Percentiles rank a stretch among this genome's conserved stretches.
These are phyloP conservation scores for Diaporthe nobilis DNA, from an alignment of 2,329 filamentous ascomycete species.

Conservation along the genomic window DNA sequence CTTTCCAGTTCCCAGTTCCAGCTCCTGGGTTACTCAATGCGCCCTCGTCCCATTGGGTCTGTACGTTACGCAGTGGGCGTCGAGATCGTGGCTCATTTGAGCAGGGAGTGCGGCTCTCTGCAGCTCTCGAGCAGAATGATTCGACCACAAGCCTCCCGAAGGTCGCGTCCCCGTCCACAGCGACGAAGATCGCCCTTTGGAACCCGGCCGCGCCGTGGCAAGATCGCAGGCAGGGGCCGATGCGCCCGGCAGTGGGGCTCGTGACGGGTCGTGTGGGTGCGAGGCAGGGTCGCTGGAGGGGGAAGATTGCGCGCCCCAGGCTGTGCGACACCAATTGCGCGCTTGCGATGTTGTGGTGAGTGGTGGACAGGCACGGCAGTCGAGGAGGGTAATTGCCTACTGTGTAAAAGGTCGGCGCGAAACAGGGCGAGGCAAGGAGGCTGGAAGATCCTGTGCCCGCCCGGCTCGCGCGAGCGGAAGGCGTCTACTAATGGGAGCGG, in stretches of 20 bases:
- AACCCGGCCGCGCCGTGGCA: conserved; percentile 9
- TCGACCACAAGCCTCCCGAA: conserved; percentile 49
- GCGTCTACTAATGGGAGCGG: conserved; percentile 33
- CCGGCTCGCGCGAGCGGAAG: conserved; percentile 37
- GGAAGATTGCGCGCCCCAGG: conserved; percentile 9
- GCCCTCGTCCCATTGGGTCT: conserved; percentile 59
- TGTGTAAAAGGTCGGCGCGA: conserved; percentile 33
- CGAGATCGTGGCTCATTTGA: conserved; percentile 59
- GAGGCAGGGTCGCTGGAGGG: conserved; percentile 2
- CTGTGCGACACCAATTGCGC: conserved; percentile 39
- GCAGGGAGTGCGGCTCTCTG: conserved; percentile 57
- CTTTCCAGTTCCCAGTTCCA: conserved; percentile 47
- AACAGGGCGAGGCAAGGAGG: conserved; percentile 28
- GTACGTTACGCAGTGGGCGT: conserved; percentile 60
- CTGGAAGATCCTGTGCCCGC: conserved; percentile 24
- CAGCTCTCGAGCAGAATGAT: conserved; percentile 52
- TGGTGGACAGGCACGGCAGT: conserved; percentile 30
- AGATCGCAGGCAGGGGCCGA: conserved; percentile 13
- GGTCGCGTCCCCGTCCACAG: conserved; percentile 29
- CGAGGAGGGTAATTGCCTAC: not conserved
- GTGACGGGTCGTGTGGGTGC: conserved; percentile 2
- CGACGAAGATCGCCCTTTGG: conserved; percentile 28
- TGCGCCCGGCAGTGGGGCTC: conserved; percentile 29
- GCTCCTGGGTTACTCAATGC: conserved; percentile 53
- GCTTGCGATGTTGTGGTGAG: conserved; percentile 21